These are phyloP conservation scores for Neurospora sp. DNA, from an alignment of 495 filamentous ascomycete genomes.

Conservation along the genomic window DNA sequence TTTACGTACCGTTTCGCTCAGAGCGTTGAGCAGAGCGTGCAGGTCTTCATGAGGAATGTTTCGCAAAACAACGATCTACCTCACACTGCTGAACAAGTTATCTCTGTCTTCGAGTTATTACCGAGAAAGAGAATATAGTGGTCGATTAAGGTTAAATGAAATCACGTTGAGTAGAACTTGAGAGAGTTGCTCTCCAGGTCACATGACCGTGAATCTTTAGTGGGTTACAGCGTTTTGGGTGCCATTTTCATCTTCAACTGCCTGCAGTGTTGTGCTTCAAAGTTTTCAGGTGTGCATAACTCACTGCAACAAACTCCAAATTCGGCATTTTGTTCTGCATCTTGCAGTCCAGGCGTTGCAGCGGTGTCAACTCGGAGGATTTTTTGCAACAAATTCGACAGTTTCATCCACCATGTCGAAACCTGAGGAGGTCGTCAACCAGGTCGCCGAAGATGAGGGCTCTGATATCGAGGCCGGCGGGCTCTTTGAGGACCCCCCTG, in stretches of 20 bases:
- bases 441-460: slow-evolving; percentile 1
- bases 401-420: background rate
- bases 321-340: background rate
- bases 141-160: background rate
- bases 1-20: background rate
- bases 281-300: background rate
- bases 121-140: background rate
- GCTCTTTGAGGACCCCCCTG: slow-evolving; percentile 70
- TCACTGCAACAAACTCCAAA: background rate
- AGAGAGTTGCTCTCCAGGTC: no score
- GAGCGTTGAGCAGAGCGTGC: background rate
- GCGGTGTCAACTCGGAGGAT: background rate
- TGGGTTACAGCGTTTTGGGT: background rate
- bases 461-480: slow-evolving; percentile 13
- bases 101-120: background rate
- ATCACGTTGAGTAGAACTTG: background rate
- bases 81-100: background rate
- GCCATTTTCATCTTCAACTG: background rate
- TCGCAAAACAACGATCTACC: background rate
- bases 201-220: background rate
- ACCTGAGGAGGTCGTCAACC: background rate
- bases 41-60: background rate
- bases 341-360: background rate
- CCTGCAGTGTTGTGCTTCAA: background rate
- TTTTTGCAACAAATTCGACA: background rate